A percentile compares a stretch with the other conserved stretches of the same genome.
Evolutionary conservation across 2,329 filamentous ascomycete genomes (phyloP).

Genomic region (Clarireedia paspali): DNA sequence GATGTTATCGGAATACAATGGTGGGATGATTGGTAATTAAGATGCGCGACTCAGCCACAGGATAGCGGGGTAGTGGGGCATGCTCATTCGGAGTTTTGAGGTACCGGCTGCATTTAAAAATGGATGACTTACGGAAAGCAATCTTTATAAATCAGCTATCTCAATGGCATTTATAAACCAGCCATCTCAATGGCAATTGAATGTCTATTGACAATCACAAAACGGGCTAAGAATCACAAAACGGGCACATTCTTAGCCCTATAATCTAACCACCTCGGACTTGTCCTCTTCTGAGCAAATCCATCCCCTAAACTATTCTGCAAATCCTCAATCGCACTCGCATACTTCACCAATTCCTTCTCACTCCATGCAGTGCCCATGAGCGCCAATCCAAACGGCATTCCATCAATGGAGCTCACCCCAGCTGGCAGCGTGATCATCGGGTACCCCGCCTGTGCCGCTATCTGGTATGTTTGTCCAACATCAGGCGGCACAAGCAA

Average conservation of each 20-base stretch:
- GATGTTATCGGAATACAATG: not conserved
- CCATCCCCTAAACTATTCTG: conserved; percentile 30
- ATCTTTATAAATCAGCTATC: no score
- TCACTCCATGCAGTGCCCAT: conserved; percentile 57
- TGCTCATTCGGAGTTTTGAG: no score
- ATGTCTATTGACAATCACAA: no score
- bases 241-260: conserved; percentile 37
- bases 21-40: not conserved
- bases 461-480: conserved; percentile 59
- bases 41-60: no score
- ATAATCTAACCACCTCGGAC: conserved; percentile 47
- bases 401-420: conserved; percentile 43
- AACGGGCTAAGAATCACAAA: not conserved
- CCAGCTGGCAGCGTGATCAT: conserved; percentile 62
- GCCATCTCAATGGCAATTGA: no score
- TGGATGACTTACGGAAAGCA: no score
- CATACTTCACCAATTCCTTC: conserved; percentile 48
- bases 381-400: conserved; percentile 54
- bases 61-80: no score
- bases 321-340: conserved; percentile 55
- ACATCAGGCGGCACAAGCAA: conserved; percentile 63
- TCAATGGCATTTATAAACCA: no score
- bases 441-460: conserved; percentile 70
- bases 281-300: conserved; percentile 39
- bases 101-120: no score